These are phyloP conservation scores for Sphaerulina musiva DNA, from an alignment of 2,329 filamentous ascomycete genomes.

Conservation along the genomic window DNA sequence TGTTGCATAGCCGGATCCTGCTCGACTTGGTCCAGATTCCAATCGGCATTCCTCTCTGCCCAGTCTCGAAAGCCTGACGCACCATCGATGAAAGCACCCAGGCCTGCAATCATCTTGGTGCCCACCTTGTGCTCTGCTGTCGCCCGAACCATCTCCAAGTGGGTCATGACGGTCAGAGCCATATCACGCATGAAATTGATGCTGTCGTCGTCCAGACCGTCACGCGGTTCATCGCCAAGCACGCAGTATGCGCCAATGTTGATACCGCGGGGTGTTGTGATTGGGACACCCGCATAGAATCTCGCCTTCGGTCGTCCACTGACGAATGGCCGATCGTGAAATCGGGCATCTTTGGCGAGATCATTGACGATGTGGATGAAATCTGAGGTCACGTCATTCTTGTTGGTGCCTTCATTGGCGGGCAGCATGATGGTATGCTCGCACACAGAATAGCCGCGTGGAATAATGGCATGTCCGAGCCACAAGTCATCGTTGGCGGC, in stretches of 20 bases:
- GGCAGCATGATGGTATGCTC: slow-evolving; percentile 27
- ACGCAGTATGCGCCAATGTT: slow-evolving; percentile 57
- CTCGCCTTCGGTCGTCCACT: slow-evolving; percentile 25
- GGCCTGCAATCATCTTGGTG: slow-evolving; percentile 50
- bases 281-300: slow-evolving; percentile 52
- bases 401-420: slow-evolving; percentile 22
- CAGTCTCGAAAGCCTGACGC: slow-evolving; percentile 21
- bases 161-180: slow-evolving; percentile 53
- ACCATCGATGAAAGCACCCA: slow-evolving; percentile 31
- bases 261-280: slow-evolving; percentile 42
- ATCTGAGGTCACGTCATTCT: slow-evolving; percentile 8
- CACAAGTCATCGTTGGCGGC: slow-evolving; percentile 26
- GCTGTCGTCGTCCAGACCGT: slow-evolving; percentile 46
- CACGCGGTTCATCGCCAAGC: slow-evolving; percentile 50
- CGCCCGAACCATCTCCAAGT: slow-evolving; percentile 44
- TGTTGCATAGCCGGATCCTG: slow-evolving; percentile 15
- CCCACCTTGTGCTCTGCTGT: slow-evolving; percentile 41
- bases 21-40: slow-evolving; percentile 16
- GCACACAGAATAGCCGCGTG: slow-evolving; percentile 29
- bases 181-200: slow-evolving; percentile 53
- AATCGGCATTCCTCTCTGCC: slow-evolving; percentile 18
- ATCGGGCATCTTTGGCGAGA: slow-evolving; percentile 24
- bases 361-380: slow-evolving; percentile 30
- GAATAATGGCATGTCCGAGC: slow-evolving; percentile 28
- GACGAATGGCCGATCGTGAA: slow-evolving; percentile 29